phyloP scores from a whole-genome alignment of 352 stramenopile genomes.

The Globisporangium nagaii region DNA sequence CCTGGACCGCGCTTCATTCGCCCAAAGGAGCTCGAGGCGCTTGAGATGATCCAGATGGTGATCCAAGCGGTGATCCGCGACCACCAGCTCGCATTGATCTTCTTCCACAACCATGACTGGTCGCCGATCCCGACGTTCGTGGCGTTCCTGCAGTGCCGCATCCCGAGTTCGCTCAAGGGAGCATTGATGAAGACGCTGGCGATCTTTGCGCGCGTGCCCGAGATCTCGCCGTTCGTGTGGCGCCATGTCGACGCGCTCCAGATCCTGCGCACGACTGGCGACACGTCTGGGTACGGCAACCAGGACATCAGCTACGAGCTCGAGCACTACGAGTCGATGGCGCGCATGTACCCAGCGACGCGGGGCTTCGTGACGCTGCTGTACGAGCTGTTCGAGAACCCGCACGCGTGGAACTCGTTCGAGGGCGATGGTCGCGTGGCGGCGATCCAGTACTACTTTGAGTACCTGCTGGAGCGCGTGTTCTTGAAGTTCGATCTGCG shows the following conservation, averaged over 20 bases:
- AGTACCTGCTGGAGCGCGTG: conserved; percentile 75
- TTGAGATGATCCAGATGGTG: conserved; percentile 75
- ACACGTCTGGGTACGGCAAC: conserved; percentile 53
- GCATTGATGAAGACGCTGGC: conserved; percentile 83
- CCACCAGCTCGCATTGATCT: conserved; percentile 68
- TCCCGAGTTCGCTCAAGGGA: conserved; percentile 80
- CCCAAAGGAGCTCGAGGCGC: conserved; percentile 74
- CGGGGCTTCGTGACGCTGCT: conserved; percentile 70
- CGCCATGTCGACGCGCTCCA: conserved; percentile 79
- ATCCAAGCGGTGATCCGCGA: conserved; percentile 77
- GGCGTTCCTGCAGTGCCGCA: conserved; percentile 75
- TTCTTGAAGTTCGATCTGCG: conserved; percentile 83
- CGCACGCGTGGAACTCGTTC: conserved; percentile 66
- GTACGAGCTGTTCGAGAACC: conserved; percentile 73
- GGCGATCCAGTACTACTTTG: conserved; percentile 83
- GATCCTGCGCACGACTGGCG: conserved; percentile 70
- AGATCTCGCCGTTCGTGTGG: conserved; percentile 82
- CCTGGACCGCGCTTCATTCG: conserved; percentile 68
- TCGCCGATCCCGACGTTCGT: conserved; percentile 79
- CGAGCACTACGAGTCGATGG: conserved; percentile 80
- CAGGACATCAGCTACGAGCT: conserved; percentile 83
- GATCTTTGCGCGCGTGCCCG: conserved; percentile 64
- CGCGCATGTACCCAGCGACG: conserved; percentile 72
- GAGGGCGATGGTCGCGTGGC: conserved; percentile 67
- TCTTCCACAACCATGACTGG: conserved; percentile 86